phyloP scores from a whole-genome alignment of 495 filamentous ascomycete genomes.

The Penicillium cosmopolitanum region DNA sequence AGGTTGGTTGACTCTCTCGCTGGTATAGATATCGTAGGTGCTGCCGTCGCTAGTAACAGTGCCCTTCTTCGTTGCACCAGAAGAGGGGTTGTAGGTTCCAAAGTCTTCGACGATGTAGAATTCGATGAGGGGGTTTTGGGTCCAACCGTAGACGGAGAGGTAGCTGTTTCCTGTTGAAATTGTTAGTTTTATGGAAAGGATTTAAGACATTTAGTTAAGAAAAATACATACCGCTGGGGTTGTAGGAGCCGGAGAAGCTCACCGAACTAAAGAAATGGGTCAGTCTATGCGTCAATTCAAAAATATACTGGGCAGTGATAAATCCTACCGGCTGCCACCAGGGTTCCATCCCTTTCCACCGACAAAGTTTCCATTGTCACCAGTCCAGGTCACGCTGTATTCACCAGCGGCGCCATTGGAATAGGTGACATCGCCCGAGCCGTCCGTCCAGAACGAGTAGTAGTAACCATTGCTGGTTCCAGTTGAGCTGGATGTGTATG shows the following conservation, averaged over 20 bases:
- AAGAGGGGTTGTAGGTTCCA: slow-evolving; percentile 57
- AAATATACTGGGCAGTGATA: background rate
- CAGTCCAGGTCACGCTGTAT: slow-evolving; percentile 58
- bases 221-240: slow-evolving; percentile 32
- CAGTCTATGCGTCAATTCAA: background rate
- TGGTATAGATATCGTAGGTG: slow-evolving; percentile 67
- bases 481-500: slow-evolving; percentile 30
- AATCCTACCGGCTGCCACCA: slow-evolving; percentile 47
- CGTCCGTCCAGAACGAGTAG: slow-evolving; percentile 67
- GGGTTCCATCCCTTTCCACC: slow-evolving; percentile 67
- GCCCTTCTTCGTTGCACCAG: slow-evolving; percentile 52
- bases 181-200: background rate
- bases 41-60: slow-evolving; percentile 60
- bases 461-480: slow-evolving; percentile 63
- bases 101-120: slow-evolving; percentile 68
- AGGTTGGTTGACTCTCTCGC: slow-evolving; percentile 61
- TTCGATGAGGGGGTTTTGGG: slow-evolving; percentile 61
- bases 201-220: no score
- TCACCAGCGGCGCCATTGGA: slow-evolving; percentile 59
- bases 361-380: slow-evolving; percentile 58
- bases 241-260: slow-evolving; percentile 58
- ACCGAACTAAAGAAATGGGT: slow-evolving; percentile 42
- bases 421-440: slow-evolving; percentile 54
- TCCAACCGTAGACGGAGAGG: slow-evolving; percentile 67
- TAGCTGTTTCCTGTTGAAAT: slow-evolving; percentile 55